Evolutionary conservation across 208 protist genomes (phyloP).

Genomic region (Leishmania tarentolae): DNA sequence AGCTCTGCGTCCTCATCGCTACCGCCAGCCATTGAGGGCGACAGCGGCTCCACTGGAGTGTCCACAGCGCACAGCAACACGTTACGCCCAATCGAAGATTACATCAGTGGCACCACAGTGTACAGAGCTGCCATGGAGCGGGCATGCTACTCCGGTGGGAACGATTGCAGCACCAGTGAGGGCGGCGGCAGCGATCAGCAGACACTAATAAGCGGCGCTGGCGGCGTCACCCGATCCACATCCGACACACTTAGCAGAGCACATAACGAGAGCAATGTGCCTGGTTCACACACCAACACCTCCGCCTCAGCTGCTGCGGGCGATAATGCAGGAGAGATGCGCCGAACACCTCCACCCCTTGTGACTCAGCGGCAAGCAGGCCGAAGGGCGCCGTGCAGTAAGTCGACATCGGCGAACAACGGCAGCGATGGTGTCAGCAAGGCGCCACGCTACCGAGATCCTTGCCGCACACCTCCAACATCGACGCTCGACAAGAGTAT

Average conservation of each 20-base stretch:
- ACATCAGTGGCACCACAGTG: slow-evolving; percentile 55
- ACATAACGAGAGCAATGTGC: background rate
- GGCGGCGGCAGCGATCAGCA: background rate
- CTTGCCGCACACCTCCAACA: background rate
- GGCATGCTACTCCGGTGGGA: too few relatives aligned
- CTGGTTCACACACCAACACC: background rate
- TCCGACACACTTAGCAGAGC: background rate
- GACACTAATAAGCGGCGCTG: background rate
- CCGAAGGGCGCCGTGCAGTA: background rate
- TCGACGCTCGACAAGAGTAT: background rate
- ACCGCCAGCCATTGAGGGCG: background rate
- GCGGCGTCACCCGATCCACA: too few relatives aligned
- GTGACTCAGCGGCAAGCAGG: background rate
- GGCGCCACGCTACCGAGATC: background rate
- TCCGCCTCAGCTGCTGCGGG: background rate
- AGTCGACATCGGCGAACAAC: background rate
- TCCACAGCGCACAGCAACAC: background rate
- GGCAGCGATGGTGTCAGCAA: background rate
- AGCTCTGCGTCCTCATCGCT: slow-evolving; percentile 17
- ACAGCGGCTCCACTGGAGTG: background rate
- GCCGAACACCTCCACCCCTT: background rate
- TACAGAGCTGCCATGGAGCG: slow-evolving; percentile 31
- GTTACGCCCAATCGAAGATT: slow-evolving; percentile 53
- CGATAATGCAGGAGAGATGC: background rate
- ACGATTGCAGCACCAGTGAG: too few relatives aligned